Evolutionary conservation across 129 eudicot genomes (phyloP).

Genomic region (Glebionis coronaria): DNA sequence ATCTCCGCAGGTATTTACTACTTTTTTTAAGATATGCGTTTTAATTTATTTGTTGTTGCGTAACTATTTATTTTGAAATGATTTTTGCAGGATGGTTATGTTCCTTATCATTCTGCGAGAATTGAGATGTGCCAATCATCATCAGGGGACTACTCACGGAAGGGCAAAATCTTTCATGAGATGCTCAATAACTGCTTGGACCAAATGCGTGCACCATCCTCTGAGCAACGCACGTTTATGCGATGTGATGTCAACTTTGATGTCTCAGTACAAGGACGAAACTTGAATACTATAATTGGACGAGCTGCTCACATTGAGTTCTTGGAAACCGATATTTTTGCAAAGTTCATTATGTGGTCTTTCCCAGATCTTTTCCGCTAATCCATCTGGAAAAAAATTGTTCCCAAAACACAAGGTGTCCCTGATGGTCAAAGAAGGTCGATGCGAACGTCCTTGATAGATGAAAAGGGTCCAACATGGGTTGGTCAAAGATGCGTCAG

Average conservation of each 20-base stretch:
- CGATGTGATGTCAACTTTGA: slow-evolving; percentile 95
- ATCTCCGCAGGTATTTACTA: slow-evolving; percentile 83
- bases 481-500: slow-evolving; percentile 4
- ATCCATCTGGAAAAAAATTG: slow-evolving; percentile 11
- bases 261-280: slow-evolving; percentile 73
- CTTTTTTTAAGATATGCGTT: neutral
- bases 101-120: slow-evolving; percentile 95
- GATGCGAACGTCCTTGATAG: slow-evolving; percentile 9
- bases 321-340: slow-evolving; percentile 82
- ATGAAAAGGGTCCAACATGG: slow-evolving; percentile 10
- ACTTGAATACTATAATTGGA: slow-evolving; percentile 84
- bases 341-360: slow-evolving; percentile 94
- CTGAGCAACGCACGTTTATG: slow-evolving; percentile 80
- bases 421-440: slow-evolving; percentile 22
- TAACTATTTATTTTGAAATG: neutral
- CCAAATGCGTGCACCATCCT: slow-evolving; percentile 79
- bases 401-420: slow-evolving; percentile 11
- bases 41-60: neutral
- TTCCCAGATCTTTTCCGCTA: slow-evolving; percentile 80
- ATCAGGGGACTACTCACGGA: slow-evolving; percentile 76
- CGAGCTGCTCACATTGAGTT: slow-evolving; percentile 98
- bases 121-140: slow-evolving; percentile 87
- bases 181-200: slow-evolving; percentile 88
- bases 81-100: slow-evolving; percentile 81
- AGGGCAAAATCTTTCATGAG: slow-evolving; percentile 75